Conservation (phyloP, 176 grass and related monocot species). For the Bonia amplexicaulis region DNA sequence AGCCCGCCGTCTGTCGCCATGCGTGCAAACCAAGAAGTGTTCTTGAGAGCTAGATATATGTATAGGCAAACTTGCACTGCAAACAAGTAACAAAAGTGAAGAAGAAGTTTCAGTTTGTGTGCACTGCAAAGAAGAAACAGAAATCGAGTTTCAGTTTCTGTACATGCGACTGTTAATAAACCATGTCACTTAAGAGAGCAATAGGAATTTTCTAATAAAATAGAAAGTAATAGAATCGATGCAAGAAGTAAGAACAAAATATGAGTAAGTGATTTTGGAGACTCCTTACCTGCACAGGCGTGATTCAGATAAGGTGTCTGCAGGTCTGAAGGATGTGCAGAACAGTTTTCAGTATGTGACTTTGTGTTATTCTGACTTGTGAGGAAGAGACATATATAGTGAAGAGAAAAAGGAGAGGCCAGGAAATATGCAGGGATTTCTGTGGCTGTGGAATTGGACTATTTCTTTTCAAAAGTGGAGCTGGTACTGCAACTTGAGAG, state of each 20-base stretch:
- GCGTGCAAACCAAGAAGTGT: background rate
- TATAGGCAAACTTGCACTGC: background rate
- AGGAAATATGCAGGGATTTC: background rate
- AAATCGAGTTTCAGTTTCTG: too few relatives aligned
- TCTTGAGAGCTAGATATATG: background rate
- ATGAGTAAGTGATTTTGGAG: background rate
- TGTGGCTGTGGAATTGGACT: slow-evolving; percentile 19
- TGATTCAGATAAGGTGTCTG: background rate
- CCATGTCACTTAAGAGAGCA: background rate
- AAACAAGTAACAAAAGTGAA: background rate
- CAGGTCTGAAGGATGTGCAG: background rate
- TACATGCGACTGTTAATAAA: background rate
- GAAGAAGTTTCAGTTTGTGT: background rate
- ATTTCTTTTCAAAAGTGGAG: slow-evolving; percentile 1
- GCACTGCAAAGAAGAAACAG: background rate
- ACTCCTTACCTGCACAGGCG: background rate
- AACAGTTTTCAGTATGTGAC: background rate
- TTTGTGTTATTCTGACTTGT: background rate
- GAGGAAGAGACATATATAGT: slow-evolving; percentile 28
- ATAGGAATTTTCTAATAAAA: background rate
- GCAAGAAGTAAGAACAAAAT: background rate
- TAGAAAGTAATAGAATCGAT: background rate
- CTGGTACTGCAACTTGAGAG: slow-evolving; percentile 13
- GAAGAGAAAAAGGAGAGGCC: slow-evolving; percentile 19
- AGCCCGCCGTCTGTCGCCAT: slow-evolving; percentile 70